Evolutionary conservation across 371 early-diverging fungal species (phyloP).

Genomic region (Mucor piriformis): DNA sequence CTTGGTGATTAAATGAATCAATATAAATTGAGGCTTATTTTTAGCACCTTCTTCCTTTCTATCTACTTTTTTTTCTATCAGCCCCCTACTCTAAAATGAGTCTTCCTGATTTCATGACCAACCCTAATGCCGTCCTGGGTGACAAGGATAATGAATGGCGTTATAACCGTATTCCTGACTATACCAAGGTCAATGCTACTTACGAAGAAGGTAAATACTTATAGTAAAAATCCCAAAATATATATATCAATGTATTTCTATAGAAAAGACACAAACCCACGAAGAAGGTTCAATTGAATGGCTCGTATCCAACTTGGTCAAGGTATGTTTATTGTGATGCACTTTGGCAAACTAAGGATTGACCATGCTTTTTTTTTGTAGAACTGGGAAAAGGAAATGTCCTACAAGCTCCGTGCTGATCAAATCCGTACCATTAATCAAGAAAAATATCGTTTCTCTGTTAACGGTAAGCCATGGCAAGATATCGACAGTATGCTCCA

Average conservation of each 20-base stretch:
- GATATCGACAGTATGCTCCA: conserved; percentile 50
- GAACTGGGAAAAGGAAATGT: conserved; percentile 63
- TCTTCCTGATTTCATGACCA: conserved; percentile 56
- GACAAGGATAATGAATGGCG: conserved; percentile 53
- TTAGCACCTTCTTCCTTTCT: neutral
- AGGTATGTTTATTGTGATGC: conserved; percentile 24
- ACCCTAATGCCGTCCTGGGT: conserved; percentile 54
- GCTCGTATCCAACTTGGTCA: conserved; percentile 54
- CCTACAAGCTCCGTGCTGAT: conserved; percentile 50
- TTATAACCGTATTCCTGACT: conserved; percentile 50
- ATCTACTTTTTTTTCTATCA: neutral
- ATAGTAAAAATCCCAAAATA: too few species aligned
- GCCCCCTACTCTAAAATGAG: neutral
- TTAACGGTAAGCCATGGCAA: conserved; percentile 44
- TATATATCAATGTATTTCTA: neutral
- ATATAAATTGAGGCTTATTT: too few species aligned
- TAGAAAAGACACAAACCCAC: conserved; percentile 42
- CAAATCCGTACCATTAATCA: conserved; percentile 53
- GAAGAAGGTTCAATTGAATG: conserved; percentile 46
- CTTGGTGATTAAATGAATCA: too few species aligned
- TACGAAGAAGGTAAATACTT: conserved; percentile 40
- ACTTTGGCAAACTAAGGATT: neutral
- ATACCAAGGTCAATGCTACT: conserved; percentile 46
- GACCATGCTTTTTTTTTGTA: conserved; percentile 4
- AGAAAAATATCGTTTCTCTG: conserved; percentile 48